Base-by-base conservation (phyloP, 768 basidiomycete genomes). In the Phaeotremella fagi region DNA sequence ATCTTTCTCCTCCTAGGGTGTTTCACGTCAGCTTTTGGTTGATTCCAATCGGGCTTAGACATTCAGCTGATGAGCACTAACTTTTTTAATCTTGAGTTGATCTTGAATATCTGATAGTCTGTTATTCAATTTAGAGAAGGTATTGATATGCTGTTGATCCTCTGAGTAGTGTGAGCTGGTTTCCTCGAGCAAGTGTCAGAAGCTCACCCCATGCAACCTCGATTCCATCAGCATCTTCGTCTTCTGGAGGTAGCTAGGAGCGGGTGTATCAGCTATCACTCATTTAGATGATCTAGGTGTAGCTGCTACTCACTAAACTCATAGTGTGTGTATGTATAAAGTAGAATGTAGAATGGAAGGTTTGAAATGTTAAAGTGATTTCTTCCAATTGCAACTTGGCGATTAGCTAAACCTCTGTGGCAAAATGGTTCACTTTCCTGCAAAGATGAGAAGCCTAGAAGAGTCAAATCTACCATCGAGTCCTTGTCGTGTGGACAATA, bases 1-100 rank as follows among this genome's bases (percentile, higher is more conserved):
- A 64, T 95, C 92, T 76, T 92, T 92, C 76, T 94, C 90, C 81
- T 87, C 84, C 90, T 97, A 68, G n/a, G n/a, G n/a, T n/a, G n/a
- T n/a, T n/a, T n/a, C n/a, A n/a, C n/a, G n/a, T n/a, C n/a, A n/a
- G n/a, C n/a, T n/a, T n/a, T n/a, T n/a, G n/a, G n/a, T n/a, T n/a
- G n/a, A n/a, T n/a, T n/a, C n/a, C n/a, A n/a, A n/a, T n/a, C n/a
- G n/a, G n/a, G n/a, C n/a, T n/a, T n/a, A n/a, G n/a, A n/a, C n/a
- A n/a, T n/a, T n/a, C n/a, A n/a, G 23, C 9, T 14, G 11, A 65
- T 75, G 33, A 15, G 25, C 22, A 52, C 64, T 16, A 28, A 90
- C 91, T 81, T 87, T 87, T 64, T 90, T 80, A 23, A 75, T 76
- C 50, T 83, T 80, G 26, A 91, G 79, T 49, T 82, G 83, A 57